Base-by-base conservation (phyloP, 345 rosid species). In the Eucalyptus leucophloia region DNA sequence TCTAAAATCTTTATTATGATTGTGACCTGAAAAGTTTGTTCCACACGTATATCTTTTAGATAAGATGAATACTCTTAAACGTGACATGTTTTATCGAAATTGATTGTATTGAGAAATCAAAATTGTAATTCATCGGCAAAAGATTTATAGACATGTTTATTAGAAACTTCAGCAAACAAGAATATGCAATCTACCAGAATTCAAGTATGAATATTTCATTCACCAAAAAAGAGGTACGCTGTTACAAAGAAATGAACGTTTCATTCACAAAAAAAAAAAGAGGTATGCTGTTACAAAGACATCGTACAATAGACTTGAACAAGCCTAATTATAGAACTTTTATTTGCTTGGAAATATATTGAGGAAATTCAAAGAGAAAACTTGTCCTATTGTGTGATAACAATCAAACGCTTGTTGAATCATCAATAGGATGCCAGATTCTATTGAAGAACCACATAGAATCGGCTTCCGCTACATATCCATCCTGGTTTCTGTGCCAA, bases 401-500 rank as follows among this genome's bases (percentile, higher is more conserved):
- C 81, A 37, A 32, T 69, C 37, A 69, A 69, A 69, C 40, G 24
- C 42, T 34, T 9, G 44, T 34, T 18, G 44, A 89, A 44, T 87
- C 83, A 11, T 45, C 51, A 12, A 87, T 12, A 6, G 45, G 83
- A 67, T 87, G 26, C 90, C 89, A 77, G 89, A 69, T 47, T 87
- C 89, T 87, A 58, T 88, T 88, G 90, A 86, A 87, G 16, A 90
- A 87, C 90, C 90, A 90, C 90, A 47, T 45, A 5, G 69, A 69
- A 58, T 90, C 92, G 19, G 92, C 89, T 89, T 90, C 92, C 50
- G 81, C 89, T 5, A 86, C 90, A 40, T 54, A 87, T 13, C 89
- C 90, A 80, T 90, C 90, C n/a, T 60, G 87, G 62, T 91, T 89
- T 18, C 89, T 87, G 54, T 91, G 88, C 91, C 92, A 91, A 50